Evolutionary conservation across 805 yeast genomes (phyloP).

Genomic region (Ogataea paraovalis): DNA sequence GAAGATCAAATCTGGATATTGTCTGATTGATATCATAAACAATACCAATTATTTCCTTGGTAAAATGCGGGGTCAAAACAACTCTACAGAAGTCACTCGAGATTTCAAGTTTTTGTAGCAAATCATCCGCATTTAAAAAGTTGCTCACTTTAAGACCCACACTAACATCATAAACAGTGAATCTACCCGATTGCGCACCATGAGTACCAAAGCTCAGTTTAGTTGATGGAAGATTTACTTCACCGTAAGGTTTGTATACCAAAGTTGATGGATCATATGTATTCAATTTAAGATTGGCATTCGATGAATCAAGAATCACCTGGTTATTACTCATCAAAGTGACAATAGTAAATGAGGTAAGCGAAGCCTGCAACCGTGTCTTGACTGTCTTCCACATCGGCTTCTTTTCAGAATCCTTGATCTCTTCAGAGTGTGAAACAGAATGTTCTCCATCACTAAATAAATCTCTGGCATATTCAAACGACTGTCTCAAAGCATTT

Average conservation of each 20-base stretch:
- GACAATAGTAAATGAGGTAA: conserved; percentile 10
- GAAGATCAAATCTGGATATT: conserved; percentile 1
- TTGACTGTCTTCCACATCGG: not conserved
- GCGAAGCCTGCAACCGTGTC: conserved; percentile 1
- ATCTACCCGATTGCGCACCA: conserved; percentile 37
- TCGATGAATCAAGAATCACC: conserved; percentile 13
- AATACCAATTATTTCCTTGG: conserved; percentile 21
- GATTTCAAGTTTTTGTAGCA: conserved; percentile 47
- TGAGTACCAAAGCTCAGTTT: conserved; percentile 31
- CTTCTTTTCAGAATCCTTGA: not conserved
- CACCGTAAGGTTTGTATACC: conserved; percentile 33
- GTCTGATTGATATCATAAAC: conserved; percentile 11
- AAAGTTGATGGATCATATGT: conserved; percentile 14
- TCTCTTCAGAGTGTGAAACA: not conserved
- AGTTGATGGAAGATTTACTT: conserved; percentile 38
- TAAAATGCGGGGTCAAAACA: conserved; percentile 47
- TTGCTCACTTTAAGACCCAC: conserved; percentile 42
- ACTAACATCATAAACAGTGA: conserved; percentile 44
- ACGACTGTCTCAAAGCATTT: not conserved
- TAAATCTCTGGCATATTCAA: not conserved
- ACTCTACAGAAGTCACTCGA: conserved; percentile 57
- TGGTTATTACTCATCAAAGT: conserved; percentile 14
- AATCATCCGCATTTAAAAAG: conserved; percentile 25
- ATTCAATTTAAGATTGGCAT: conserved; percentile 6
- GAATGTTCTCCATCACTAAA: not conserved